Evolutionary conservation across 495 filamentous ascomycete genomes (phyloP).

Genomic region (Daldinia decipiens): DNA sequence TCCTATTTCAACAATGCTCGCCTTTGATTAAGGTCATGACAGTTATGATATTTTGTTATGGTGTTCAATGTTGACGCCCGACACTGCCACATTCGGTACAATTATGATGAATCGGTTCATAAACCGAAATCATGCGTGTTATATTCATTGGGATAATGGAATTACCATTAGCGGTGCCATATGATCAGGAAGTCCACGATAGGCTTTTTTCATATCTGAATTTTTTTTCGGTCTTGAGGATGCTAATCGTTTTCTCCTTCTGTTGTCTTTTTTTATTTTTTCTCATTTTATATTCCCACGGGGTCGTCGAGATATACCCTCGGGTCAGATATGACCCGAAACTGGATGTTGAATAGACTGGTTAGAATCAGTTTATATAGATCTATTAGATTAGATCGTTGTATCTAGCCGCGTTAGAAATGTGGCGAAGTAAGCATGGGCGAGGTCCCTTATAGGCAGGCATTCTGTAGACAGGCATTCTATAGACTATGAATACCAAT

Average conservation of each 20-base stretch:
- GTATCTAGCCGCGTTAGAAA: conserved; percentile 5
- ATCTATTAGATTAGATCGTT: conserved; percentile 20
- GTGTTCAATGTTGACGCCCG: conserved; percentile 8
- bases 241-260: conserved; percentile 8
- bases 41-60: conserved; percentile 19
- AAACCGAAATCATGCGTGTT: conserved; percentile 2
- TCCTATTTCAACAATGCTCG: conserved; percentile 11
- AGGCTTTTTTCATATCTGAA: not conserved
- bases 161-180: not conserved
- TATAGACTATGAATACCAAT: conserved; percentile 29
- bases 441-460: conserved; percentile 12
- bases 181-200: not conserved
- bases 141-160: not conserved
- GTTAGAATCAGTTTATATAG: conserved; percentile 7
- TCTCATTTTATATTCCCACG: conserved; percentile 1
- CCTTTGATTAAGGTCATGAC: conserved; percentile 14
- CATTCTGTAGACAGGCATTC: conserved; percentile 29
- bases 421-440: not conserved
- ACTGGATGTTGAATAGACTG: conserved; percentile 25
- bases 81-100: conserved; percentile 9
- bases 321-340: conserved; percentile 15
- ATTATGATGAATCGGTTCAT: conserved; percentile 13
- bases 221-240: conserved; percentile 3
- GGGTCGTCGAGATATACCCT: conserved; percentile 35
- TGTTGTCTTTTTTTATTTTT: not conserved